These are phyloP conservation scores for Porcisia hertigi DNA, from an alignment of 208 protist species.

Conservation along the genomic window DNA sequence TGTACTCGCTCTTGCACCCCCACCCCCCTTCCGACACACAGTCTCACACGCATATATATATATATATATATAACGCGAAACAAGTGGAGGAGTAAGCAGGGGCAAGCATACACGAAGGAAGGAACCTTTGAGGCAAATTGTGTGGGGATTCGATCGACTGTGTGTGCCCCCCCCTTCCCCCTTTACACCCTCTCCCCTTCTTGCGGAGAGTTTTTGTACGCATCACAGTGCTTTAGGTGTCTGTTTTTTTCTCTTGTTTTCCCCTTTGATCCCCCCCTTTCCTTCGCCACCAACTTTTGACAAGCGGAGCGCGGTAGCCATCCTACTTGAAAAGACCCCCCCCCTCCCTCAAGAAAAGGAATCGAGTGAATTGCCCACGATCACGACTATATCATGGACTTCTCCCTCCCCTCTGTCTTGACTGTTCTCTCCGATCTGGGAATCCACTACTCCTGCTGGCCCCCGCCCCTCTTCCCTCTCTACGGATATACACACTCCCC, in stretches of 20 bases:
- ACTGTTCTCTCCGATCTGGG: too few relatives aligned
- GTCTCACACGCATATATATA: not conserved
- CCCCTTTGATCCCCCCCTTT: conserved; percentile 3
- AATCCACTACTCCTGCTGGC: too few relatives aligned
- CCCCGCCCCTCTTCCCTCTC: not conserved
- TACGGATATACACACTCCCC: not conserved
- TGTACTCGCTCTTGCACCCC: not conserved
- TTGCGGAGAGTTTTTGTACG: not conserved
- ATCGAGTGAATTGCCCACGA: too few relatives aligned
- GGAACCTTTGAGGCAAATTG: not conserved
- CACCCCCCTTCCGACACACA: not conserved
- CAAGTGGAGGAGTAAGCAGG: not conserved
- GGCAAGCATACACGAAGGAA: not conserved
- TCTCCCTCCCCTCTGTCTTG: too few relatives aligned
- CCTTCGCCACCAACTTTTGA: too few relatives aligned
- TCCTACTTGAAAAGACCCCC: too few relatives aligned
- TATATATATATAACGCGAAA: not conserved
- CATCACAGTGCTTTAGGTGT: not conserved
- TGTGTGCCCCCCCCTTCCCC: too few relatives aligned
- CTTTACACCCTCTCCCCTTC: too few relatives aligned
- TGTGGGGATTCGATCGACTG: not conserved
- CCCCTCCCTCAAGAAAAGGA: too few relatives aligned
- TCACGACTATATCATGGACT: too few relatives aligned
- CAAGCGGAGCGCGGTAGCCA: too few relatives aligned
- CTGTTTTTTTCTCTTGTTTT: not conserved